Conservation (phyloP, 2,329 filamentous ascomycete species). For the Penicillium freii region DNA sequence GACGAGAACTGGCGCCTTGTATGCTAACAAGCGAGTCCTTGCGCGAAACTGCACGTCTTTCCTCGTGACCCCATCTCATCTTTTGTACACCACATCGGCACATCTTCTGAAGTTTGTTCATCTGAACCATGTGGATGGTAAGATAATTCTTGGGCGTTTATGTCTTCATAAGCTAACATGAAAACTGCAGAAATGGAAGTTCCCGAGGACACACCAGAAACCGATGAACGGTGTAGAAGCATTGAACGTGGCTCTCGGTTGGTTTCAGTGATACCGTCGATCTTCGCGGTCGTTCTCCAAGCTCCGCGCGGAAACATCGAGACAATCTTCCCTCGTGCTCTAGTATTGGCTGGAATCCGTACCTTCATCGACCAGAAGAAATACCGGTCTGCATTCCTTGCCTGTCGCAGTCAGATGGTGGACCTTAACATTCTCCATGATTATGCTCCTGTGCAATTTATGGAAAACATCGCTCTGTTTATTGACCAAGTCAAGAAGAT, state of each 20-base stretch:
- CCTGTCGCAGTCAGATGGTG: constrained; percentile 88
- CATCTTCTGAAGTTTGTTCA: constrained; percentile 95
- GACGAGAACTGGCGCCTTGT: constrained; percentile 73
- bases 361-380: constrained; percentile 74
- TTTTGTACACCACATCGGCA: constrained; percentile 89
- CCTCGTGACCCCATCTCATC: constrained; percentile 72
- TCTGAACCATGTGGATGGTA: constrained; percentile 65
- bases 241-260: constrained; percentile 86
- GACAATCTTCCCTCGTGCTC: constrained; percentile 87
- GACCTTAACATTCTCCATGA: constrained; percentile 98
- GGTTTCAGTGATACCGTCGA: constrained; percentile 84
- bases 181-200: constrained; percentile 66
- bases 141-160: constrained; percentile 13
- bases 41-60: constrained; percentile 92
- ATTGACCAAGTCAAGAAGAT: constrained; percentile 79
- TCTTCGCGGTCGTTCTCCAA: constrained; percentile 81
- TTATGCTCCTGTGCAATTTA: constrained; percentile 82
- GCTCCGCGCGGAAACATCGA: constrained; percentile 96
- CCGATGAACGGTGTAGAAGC: constrained; percentile 85
- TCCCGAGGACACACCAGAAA: constrained; percentile 83
- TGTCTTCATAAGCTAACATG: constrained; percentile 18
- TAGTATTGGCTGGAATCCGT: constrained; percentile 88
- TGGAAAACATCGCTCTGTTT: constrained; percentile 71
- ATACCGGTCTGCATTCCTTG: constrained; percentile 79
- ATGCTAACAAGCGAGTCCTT: constrained; percentile 70